A percentile compares a stretch with the other conserved stretches of the same genome.
Evolutionary conservation across 305 asterid species (phyloP).

Genomic region (Fraxinus nigra): DNA sequence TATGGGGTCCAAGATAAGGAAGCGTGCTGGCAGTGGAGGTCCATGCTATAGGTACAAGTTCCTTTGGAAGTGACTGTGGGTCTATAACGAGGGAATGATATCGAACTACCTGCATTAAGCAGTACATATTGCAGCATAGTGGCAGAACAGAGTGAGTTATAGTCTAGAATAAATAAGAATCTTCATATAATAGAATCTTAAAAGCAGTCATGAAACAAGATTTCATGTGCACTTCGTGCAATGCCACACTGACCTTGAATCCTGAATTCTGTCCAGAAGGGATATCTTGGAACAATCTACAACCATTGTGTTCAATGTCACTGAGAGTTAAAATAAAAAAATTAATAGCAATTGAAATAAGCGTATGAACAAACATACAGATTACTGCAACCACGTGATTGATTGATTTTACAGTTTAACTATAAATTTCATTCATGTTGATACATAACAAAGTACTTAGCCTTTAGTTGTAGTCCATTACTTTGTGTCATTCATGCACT

Average conservation of each 20-base stretch:
- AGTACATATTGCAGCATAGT: neutral
- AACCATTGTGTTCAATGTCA: slow-evolving; percentile 72
- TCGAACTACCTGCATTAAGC: slow-evolving; percentile 71
- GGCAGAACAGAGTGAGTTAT: neutral
- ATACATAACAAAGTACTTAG: neutral
- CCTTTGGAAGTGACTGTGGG: slow-evolving; percentile 74
- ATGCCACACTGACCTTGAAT: slow-evolving; percentile 66
- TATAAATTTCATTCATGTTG: neutral
- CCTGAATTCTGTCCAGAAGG: slow-evolving; percentile 83
- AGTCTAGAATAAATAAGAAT: neutral
- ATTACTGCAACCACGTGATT: neutral
- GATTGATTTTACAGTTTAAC: neutral
- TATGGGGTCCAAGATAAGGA: slow-evolving; percentile 50
- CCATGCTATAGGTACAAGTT: slow-evolving; percentile 96
- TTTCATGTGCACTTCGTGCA: neutral
- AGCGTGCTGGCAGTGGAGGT: slow-evolving; percentile 57
- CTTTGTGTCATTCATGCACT: neutral
- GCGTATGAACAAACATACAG: neutral
- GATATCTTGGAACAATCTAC: slow-evolving; percentile 69
- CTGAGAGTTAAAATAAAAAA: slow-evolving; percentile 40
- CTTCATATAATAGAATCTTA: neutral
- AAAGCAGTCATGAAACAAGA: neutral
- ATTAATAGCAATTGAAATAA: slow-evolving; percentile 12
- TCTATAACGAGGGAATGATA: slow-evolving; percentile 94
- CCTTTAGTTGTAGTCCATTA: neutral